Conservation (phyloP, 2,329 filamentous ascomycete species). For the Colletotrichum simmondsii region DNA sequence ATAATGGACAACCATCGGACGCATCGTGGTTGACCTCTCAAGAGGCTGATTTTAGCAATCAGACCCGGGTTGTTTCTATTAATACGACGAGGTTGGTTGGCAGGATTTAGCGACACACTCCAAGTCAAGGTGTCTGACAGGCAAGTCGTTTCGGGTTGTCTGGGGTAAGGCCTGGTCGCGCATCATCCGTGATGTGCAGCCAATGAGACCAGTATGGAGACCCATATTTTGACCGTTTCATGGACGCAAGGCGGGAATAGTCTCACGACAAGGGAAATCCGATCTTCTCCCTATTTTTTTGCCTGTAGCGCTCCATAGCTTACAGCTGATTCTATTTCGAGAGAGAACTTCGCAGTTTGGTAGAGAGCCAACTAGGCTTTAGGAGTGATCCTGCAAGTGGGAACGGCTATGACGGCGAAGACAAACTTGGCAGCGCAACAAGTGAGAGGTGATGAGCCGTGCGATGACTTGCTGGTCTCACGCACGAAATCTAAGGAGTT, state of each 20-base stretch:
- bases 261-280: background rate
- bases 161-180: background rate
- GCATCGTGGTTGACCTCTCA: background rate
- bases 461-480: background rate
- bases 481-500: background rate
- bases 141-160: constrained; percentile 17
- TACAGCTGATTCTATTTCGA: background rate
- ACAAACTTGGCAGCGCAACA: background rate
- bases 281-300: background rate
- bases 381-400: background rate
- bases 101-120: constrained; percentile 16
- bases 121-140: constrained; percentile 10
- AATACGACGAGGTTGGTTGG: constrained; percentile 5
- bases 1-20: background rate
- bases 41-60: background rate
- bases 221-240: background rate
- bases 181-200: background rate
- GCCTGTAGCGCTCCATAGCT: background rate
- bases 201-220: background rate
- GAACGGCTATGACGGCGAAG: background rate
- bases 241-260: background rate
- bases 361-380: background rate
- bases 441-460: background rate
- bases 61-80: constrained; percentile 11
- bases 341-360: background rate